A percentile compares a stretch with the other conserved stretches of the same genome.
phyloP scores from a whole-genome alignment of 2,329 filamentous ascomycete species.

The Botrytis porri region DNA sequence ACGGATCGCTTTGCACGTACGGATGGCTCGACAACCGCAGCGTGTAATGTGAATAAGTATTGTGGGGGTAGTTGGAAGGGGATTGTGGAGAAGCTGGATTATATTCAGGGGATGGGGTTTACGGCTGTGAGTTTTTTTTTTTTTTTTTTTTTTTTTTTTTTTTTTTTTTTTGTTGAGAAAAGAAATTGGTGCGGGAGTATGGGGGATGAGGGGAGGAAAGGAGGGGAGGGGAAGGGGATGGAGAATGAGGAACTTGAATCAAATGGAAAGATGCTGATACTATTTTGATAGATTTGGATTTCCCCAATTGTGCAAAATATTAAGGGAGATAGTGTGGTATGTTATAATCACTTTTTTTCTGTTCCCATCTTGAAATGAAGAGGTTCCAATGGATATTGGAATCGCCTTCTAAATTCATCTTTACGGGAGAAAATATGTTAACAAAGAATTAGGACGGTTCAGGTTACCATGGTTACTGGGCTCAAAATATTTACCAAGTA shows the following conservation, averaged over 20 bases:
- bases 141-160: no score
- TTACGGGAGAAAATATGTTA: not conserved
- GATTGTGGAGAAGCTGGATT: conserved; percentile 43
- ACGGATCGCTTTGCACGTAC: conserved; percentile 40
- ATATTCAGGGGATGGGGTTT: conserved; percentile 42
- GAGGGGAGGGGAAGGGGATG: not conserved
- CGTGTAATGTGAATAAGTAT: conserved; percentile 39
- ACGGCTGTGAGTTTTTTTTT: conserved; percentile 36
- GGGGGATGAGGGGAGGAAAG: not conserved
- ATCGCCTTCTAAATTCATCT: not conserved
- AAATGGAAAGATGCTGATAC: not conserved
- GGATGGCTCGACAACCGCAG: conserved; percentile 38
- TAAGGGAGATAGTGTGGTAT: conserved; percentile 35
- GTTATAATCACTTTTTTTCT: not conserved
- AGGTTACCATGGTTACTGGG: conserved; percentile 48
- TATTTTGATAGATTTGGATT: conserved; percentile 41
- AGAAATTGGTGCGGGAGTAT: no score
- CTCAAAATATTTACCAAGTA: conserved; percentile 46
- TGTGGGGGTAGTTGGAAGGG: conserved; percentile 48
- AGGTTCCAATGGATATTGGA: not conserved
- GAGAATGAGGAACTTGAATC: not conserved
- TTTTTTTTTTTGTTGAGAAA: no score
- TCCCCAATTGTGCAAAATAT: conserved; percentile 44
- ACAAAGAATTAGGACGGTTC: conserved; percentile 35
- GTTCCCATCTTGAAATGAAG: not conserved